phyloP scores from a whole-genome alignment of 352 stramenopile species.

The Plasmopara halstedii region DNA sequence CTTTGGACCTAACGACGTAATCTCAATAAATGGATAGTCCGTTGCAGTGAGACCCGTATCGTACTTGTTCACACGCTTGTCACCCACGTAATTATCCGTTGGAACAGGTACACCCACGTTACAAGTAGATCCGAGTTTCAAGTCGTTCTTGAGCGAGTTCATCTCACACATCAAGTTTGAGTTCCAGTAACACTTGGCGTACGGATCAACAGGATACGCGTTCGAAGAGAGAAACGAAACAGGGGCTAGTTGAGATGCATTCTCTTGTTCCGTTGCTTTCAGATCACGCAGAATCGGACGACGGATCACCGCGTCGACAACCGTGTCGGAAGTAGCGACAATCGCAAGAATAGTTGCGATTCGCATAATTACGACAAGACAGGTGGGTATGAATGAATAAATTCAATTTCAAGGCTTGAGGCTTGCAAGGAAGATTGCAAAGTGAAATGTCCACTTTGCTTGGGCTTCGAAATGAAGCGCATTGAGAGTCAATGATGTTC shows the following conservation, averaged over 20 bases:
- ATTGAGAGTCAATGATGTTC: background rate
- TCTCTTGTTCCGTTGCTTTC: background rate
- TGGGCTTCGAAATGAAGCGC: background rate
- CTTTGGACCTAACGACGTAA: slow-evolving; percentile 1
- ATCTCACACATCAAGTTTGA: background rate
- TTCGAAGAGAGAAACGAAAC: background rate
- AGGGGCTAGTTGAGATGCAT: background rate
- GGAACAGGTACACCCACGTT: slow-evolving; percentile 24
- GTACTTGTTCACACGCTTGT: slow-evolving; percentile 25
- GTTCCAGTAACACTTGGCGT: background rate
- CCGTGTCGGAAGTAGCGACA: background rate
- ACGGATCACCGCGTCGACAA: slow-evolving; percentile 5
- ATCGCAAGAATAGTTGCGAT: slow-evolving; percentile 13
- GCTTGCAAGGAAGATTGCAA: slow-evolving; percentile 5
- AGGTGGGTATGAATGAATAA: background rate
- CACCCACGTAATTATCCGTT: slow-evolving; percentile 47
- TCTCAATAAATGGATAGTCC: slow-evolving; percentile 3
- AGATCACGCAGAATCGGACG: slow-evolving; percentile 4
- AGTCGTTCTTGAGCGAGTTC: background rate
- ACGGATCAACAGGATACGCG: background rate
- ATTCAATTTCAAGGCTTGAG: background rate
- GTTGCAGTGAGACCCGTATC: background rate
- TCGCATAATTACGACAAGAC: slow-evolving; percentile 1
- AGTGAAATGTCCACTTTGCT: background rate
- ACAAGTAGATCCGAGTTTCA: slow-evolving; percentile 4